phyloP scores from a whole-genome alignment of 805 yeast species.

The Vanderwaltozyma tropicalis region DNA sequence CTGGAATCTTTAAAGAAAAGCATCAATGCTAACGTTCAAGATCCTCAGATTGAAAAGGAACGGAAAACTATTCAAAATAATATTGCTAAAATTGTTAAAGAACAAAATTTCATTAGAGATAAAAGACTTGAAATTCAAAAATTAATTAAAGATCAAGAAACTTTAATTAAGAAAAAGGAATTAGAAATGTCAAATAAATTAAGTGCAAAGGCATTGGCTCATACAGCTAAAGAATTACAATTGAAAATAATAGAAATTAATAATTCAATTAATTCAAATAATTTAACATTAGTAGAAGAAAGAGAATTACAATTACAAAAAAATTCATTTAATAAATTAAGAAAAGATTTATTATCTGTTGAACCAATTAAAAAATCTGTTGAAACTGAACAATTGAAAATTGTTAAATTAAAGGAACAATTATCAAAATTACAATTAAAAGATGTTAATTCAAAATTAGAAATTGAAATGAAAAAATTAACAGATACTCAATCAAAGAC shows the following conservation, averaged over 20 bases:
- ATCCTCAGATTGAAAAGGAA: background rate
- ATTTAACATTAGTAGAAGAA: slow-evolving; percentile 79
- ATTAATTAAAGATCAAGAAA: slow-evolving; percentile 61
- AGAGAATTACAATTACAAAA: slow-evolving; percentile 73
- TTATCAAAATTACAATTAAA: slow-evolving; percentile 43
- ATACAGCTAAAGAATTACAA: slow-evolving; percentile 56
- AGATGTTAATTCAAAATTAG: slow-evolving; percentile 39
- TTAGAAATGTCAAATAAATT: slow-evolving; percentile 37
- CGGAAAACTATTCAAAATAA: slow-evolving; percentile 30
- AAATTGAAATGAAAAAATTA: background rate
- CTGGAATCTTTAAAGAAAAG: too few species aligned
- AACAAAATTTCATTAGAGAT: slow-evolving; percentile 36
- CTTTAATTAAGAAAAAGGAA: slow-evolving; percentile 58
- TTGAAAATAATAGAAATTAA: slow-evolving; percentile 54
- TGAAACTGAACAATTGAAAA: slow-evolving; percentile 64
- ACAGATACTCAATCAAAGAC: background rate
- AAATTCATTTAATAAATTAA: slow-evolving; percentile 62
- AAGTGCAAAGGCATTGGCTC: slow-evolving; percentile 40
- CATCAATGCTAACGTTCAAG: background rate
- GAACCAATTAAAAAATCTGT: slow-evolving; percentile 65
- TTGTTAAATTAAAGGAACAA: slow-evolving; percentile 59
- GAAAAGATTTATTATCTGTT: slow-evolving; percentile 62
- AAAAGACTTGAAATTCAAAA: slow-evolving; percentile 38
- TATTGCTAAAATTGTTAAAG: slow-evolving; percentile 33
- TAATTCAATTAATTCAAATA: slow-evolving; percentile 60